phyloP scores from a whole-genome alignment of 805 yeast genomes.

The Saturnispora halmiae region DNA sequence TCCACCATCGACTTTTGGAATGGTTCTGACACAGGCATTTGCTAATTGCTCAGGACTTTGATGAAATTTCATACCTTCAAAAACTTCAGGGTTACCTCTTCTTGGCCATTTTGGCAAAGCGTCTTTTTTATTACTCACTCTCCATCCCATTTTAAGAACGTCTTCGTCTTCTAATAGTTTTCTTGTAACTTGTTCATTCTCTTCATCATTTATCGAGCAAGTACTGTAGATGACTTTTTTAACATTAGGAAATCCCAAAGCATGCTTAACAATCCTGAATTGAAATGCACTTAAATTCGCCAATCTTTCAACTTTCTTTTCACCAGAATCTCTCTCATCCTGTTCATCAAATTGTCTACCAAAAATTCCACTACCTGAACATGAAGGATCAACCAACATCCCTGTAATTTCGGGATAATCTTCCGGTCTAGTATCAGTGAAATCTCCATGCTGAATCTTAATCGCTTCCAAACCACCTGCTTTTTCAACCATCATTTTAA shows the following conservation, averaged over 20 bases:
- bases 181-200: conserved; percentile 86
- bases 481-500: conserved; percentile 66
- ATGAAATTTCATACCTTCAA: conserved; percentile 34
- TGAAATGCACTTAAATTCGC: conserved; percentile 78
- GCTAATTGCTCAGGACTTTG: conserved; percentile 48
- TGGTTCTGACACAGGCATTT: conserved; percentile 77
- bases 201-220: conserved; percentile 89
- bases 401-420: conserved; percentile 66
- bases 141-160: conserved; percentile 70
- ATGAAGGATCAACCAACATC: conserved; percentile 88
- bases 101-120: conserved; percentile 83
- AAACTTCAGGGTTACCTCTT: conserved; percentile 70
- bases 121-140: conserved; percentile 43
- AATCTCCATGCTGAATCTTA: conserved; percentile 43
- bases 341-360: conserved; percentile 66
- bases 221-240: conserved; percentile 83
- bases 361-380: conserved; percentile 96
- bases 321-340: conserved; percentile 33
- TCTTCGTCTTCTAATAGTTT: conserved; percentile 60
- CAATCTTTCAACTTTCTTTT: conserved; percentile 45
- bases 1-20: conserved; percentile 92
- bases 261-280: conserved; percentile 79
- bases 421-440: conserved; percentile 48
- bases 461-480: conserved; percentile 57
- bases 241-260: conserved; percentile 71